Evolutionary conservation across 768 basidiomycete genomes (phyloP).

Genomic region (Calocera viscosa): DNA sequence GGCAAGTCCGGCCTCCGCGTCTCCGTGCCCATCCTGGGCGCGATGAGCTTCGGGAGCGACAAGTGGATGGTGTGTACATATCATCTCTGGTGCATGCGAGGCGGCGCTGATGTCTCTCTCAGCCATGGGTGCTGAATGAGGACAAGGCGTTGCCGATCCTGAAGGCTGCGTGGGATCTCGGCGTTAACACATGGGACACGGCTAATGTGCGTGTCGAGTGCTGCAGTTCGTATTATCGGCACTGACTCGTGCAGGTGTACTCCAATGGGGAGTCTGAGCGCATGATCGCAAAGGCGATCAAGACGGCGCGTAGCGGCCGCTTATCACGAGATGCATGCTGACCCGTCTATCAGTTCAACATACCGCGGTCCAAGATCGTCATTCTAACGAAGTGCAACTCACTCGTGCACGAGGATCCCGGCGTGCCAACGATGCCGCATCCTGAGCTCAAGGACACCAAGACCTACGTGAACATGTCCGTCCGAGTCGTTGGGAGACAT

Average conservation of each 20-base stretch:
- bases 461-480: conserved; percentile 45
- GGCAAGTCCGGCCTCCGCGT: conserved; percentile 28
- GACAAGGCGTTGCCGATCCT: conserved; percentile 9
- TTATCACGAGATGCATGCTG: not conserved
- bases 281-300: conserved; percentile 29
- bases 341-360: conserved; percentile 19
- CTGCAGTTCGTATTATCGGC: not conserved
- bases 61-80: conserved; percentile 22
- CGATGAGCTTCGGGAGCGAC: conserved; percentile 22
- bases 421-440: conserved; percentile 11
- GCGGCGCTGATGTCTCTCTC: not conserved
- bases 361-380: conserved; percentile 39
- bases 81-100: not conserved
- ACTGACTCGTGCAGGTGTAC: not conserved
- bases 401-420: conserved; percentile 14
- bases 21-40: conserved; percentile 27
- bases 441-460: conserved; percentile 22
- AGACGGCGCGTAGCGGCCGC: too few species aligned
- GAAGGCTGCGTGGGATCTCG: not conserved
- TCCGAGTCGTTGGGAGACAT: too few species aligned
- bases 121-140: conserved; percentile 12
- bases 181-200: not conserved
- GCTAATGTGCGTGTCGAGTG: not conserved
- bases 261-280: conserved; percentile 18
- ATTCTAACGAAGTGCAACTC: conserved; percentile 36